Evolutionary conservation across 208 protist species (phyloP), one percentile per base, ranked within the genome.

Genomic region (Leishmania amazonensis): DNA sequence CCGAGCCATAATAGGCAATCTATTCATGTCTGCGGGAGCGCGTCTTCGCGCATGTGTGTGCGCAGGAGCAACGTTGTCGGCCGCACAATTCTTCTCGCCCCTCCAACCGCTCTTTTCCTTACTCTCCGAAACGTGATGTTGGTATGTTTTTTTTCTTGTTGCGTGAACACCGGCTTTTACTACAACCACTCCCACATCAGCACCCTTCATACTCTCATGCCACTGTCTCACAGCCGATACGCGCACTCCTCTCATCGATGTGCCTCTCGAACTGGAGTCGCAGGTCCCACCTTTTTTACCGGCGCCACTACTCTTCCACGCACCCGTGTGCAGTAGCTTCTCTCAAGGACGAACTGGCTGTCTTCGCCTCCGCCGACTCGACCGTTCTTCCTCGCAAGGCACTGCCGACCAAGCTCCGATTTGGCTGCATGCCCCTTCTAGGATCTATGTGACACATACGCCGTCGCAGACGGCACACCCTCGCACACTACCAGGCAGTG

Each of bases 181-280:
- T 31, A 40, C 62, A 31, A 67, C 1, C 62, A 40, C 62, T 21
- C 13, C 62, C 28, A 40, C n/a, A 8, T 31, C n/a, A 15, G 62
- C 31, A 40, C 0, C 31, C 62, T n/a, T 38, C 31, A 38, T 67
- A 64, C 58, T 13, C 49, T 31, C 58, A 74, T 76, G 64, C 49
- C 73, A 7, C 73, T 35, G 64, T 71, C 21, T 76, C 42, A 74
- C 21, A 49, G 51, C 73, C 58, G 21, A 76, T 64, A 24, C 13
- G n/a, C 40, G 8, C 51, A 31, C 15, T 21, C 19, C 76, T 49
- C 58, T 60, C 51, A 0, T 24, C 15, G 11, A 62, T 28, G 53
- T 8, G 24, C 51, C 49, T 64, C 53, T 62, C n/a, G 3, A 64
- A 64, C 1, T 35, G 28, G 58, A 35, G 58, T 13, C 58, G 58